phyloP scores from a whole-genome alignment of 23 red algal species.

The Gracilaria domingensis region DNA sequence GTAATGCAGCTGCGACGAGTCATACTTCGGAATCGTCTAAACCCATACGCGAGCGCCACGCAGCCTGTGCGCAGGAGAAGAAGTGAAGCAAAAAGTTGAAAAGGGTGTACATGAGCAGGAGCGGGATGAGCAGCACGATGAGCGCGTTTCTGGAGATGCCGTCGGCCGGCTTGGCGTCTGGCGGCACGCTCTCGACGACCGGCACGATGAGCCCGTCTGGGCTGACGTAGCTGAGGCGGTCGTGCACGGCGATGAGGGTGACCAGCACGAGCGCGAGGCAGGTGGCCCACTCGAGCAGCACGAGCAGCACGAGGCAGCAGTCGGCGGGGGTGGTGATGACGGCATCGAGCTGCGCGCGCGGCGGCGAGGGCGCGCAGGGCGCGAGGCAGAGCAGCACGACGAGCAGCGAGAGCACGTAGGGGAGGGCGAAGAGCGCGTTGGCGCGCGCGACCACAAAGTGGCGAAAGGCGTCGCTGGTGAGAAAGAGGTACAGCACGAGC shows the following conservation, averaged over 20 bases:
- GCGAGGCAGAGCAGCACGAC: constrained; percentile 51
- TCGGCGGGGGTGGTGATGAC: constrained; percentile 54
- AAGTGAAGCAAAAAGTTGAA: constrained; percentile 64
- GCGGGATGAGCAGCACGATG: constrained; percentile 41
- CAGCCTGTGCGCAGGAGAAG: constrained; percentile 49
- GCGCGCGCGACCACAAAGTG: constrained; percentile 50
- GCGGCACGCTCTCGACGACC: constrained; percentile 12
- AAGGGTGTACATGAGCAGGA: constrained; percentile 62
- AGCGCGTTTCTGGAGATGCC: constrained; percentile 56
- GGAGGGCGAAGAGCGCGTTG: constrained; percentile 50
- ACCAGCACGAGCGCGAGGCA: constrained; percentile 56
- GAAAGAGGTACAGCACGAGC: constrained; percentile 52
- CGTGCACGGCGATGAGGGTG: constrained; percentile 60
- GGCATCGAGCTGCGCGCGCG: constrained; percentile 45
- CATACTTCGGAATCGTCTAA: constrained; percentile 46
- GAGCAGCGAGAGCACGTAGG: constrained; percentile 53
- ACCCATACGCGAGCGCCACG: constrained; percentile 9
- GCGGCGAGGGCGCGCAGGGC: constrained; percentile 39
- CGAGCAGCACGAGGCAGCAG: constrained; percentile 46
- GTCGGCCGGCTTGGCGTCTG: constrained; percentile 43
- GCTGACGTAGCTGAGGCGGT: constrained; percentile 55
- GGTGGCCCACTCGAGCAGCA: constrained; percentile 59
- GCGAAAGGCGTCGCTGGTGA: constrained; percentile 50
- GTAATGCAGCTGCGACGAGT: constrained; percentile 11
- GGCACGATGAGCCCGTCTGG: constrained; percentile 55